Conservation (phyloP, 257 asterid species). For the Rubia yunnanensis region DNA sequence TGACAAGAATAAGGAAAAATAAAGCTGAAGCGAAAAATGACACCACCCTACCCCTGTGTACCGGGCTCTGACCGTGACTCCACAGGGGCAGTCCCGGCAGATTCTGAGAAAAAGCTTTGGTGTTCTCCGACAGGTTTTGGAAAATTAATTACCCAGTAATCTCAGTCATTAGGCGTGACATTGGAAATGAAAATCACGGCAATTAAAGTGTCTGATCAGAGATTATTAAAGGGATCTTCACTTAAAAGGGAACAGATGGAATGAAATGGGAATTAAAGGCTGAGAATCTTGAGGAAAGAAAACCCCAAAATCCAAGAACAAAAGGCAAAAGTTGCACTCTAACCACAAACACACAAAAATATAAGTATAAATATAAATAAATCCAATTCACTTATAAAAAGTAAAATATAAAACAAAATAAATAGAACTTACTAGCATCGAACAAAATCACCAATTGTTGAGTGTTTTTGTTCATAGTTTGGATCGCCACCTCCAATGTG, state of each 20-base stretch:
- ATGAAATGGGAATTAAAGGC: constrained; percentile 32
- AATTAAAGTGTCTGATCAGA: constrained; percentile 1
- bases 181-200: constrained; percentile 25
- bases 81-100: constrained; percentile 60
- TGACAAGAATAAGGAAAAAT: constrained; percentile 12
- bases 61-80: constrained; percentile 34
- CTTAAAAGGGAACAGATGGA: constrained; percentile 31
- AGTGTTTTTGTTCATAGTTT: constrained; percentile 65
- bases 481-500: constrained; percentile 91
- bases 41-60: constrained; percentile 28
- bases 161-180: constrained; percentile 58
- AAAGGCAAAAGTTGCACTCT: background rate
- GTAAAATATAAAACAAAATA: background rate
- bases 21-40: constrained; percentile 12
- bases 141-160: constrained; percentile 24
- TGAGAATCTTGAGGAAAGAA: background rate
- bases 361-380: too few relatives aligned
- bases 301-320: background rate
- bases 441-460: constrained; percentile 74
- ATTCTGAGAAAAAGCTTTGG: constrained; percentile 29
- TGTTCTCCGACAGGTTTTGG: constrained; percentile 31
- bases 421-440: constrained; percentile 69
- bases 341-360: background rate
- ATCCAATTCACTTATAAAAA: background rate
- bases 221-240: background rate